A percentile compares a stretch with the other conserved stretches of the same genome.
phyloP scores from a whole-genome alignment of 2,329 filamentous ascomycete genomes.

The Paracamarosporium sp. region DNA sequence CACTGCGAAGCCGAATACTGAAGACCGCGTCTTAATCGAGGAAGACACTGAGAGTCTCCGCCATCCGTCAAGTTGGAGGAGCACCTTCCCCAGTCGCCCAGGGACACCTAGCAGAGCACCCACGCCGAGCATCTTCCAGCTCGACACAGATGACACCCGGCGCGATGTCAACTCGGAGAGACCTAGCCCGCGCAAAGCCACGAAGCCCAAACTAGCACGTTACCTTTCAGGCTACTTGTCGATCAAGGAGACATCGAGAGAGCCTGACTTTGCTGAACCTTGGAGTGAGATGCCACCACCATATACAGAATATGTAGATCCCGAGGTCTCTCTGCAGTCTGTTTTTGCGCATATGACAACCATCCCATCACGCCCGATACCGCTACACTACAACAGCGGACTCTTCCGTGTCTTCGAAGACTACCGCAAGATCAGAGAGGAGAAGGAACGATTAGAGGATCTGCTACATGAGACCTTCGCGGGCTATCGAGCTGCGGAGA shows the following conservation, averaged over 20 bases:
- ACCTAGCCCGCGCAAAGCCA: constrained; percentile 35
- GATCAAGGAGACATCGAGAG: constrained; percentile 28
- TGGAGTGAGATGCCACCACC: constrained; percentile 32
- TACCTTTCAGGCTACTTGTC: constrained; percentile 46
- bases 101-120: constrained; percentile 22
- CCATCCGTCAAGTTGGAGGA: constrained; percentile 27
- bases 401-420: constrained; percentile 53
- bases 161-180: constrained; percentile 37
- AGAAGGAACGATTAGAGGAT: constrained; percentile 38
- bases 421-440: constrained; percentile 44
- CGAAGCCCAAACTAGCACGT: constrained; percentile 49
- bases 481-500: constrained; percentile 34
- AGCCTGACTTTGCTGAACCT: constrained; percentile 30
- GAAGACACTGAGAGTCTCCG: constrained; percentile 25
- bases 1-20: constrained; percentile 4
- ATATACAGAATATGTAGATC: constrained; percentile 29
- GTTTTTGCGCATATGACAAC: constrained; percentile 34
- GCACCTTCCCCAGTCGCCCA: constrained; percentile 30
- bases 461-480: constrained; percentile 35
- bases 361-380: constrained; percentile 28
- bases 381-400: constrained; percentile 42
- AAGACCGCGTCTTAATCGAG: constrained; percentile 7
- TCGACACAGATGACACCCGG: constrained; percentile 31
- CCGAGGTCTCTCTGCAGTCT: constrained; percentile 30
- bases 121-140: constrained; percentile 23